Conservation (phyloP, 371 early-diverging fungal species). For the Dentiscutata heterogama region DNA sequence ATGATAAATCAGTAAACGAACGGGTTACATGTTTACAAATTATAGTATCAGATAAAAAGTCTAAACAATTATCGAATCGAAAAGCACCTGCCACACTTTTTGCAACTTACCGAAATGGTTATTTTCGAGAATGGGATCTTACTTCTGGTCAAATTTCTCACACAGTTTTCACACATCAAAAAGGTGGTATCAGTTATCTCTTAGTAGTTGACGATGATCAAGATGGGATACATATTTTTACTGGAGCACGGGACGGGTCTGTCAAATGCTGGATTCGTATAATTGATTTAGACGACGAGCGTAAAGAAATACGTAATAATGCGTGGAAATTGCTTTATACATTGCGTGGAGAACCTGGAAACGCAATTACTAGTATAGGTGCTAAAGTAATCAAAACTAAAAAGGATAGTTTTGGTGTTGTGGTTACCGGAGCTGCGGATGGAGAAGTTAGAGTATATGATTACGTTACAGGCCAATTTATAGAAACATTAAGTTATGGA, state of each 20-base stretch:
- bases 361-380: constrained; percentile 39
- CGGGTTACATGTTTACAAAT: constrained; percentile 43
- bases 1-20: not conserved
- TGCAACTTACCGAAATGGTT: constrained; percentile 36
- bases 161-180: constrained; percentile 39
- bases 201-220: constrained; percentile 22
- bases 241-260: constrained; percentile 43
- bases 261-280: constrained; percentile 37
- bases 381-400: constrained; percentile 29
- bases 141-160: constrained; percentile 26
- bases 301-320: not conserved
- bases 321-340: constrained; percentile 38
- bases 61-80: not conserved
- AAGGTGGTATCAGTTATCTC: constrained; percentile 38
- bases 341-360: not conserved
- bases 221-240: constrained; percentile 5
- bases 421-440: constrained; percentile 39
- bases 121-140: constrained; percentile 44
- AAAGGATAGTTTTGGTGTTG: constrained; percentile 16
- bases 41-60: not conserved
- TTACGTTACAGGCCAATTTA: constrained; percentile 15
- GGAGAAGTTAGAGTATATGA: constrained; percentile 41
- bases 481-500: constrained; percentile 34
- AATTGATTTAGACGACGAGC: not conserved
- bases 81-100: constrained; percentile 5